Conservation (phyloP, 1,284 basidiomycete genomes). For the Ustilago nuda region DNA sequence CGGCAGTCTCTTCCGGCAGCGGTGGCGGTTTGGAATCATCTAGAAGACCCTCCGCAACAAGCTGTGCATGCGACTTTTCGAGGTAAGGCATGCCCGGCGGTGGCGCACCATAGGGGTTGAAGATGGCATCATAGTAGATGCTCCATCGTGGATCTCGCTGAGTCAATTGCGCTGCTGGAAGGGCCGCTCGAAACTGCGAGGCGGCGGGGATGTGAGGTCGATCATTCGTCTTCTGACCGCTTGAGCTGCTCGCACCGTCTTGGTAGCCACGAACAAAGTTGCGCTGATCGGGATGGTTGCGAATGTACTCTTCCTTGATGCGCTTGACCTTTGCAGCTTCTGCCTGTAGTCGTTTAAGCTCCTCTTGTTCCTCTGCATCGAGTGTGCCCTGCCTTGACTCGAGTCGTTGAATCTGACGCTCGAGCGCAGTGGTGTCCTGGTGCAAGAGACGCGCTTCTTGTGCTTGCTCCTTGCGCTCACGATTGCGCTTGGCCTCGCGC, state of each 20-base stretch:
- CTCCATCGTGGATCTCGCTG: constrained; percentile 72
- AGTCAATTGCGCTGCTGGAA: background rate
- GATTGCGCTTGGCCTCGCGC: constrained; percentile 62
- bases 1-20: constrained; percentile 27
- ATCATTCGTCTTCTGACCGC: background rate
- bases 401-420: constrained; percentile 54
- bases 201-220: background rate
- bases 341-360: constrained; percentile 44
- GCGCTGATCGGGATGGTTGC: constrained; percentile 87
- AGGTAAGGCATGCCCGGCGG: constrained; percentile 95
- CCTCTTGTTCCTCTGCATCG: constrained; percentile 31
- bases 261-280: constrained; percentile 76
- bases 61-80: constrained; percentile 72
- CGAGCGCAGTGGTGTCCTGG: constrained; percentile 40
- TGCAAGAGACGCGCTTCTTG: constrained; percentile 51
- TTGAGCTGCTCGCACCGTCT: constrained; percentile 6
- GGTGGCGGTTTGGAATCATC: constrained; percentile 40
- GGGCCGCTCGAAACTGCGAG: background rate
- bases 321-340: constrained; percentile 51
- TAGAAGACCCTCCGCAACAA: constrained; percentile 42
- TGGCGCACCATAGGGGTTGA: constrained; percentile 94
- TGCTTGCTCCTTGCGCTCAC: constrained; percentile 59
- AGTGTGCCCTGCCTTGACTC: constrained; percentile 30
- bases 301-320: constrained; percentile 73
- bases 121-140: constrained; percentile 89